Evolutionary conservation across 331 rosid species (phyloP), one percentile per base, ranked within the genome.

Genomic region (Pyracantha coccinea): DNA sequence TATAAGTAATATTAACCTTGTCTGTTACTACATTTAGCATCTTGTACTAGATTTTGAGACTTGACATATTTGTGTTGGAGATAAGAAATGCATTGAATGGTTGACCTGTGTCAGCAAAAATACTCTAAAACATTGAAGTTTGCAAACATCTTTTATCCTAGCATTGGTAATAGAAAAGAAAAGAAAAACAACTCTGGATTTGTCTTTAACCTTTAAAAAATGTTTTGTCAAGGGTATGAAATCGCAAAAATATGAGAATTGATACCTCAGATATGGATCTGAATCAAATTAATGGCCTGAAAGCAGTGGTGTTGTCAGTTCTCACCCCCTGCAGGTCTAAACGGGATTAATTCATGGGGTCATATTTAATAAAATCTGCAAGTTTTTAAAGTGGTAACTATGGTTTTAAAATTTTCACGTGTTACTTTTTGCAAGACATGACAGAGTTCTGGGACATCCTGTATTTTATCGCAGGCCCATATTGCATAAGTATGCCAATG

Each of bases 401-500:
- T 10, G 76, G 15, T 29, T 68, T 64, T 16, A 65, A 61, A 16
- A 68, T 35, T 58, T 81, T 14, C 31, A 19, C 11, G 6, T 75
- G 23, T 35, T 29, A 31, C 59, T 54, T 58, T 33, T 44, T 65
- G 28, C 29, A 63, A 71, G 19, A 24, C 57, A 24, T 15, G 47
- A 33, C 29, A 35, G 45, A 63, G 41, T 57, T 82, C 44, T 76
- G 15, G 53, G 52, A 38, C 68, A 28, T 76, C 58, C 47, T 79
- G 33, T 67, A 76, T 82, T 47, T 77, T 78, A 72, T 69, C 78
- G 83, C 91, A 95, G 99, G 83, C 97, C 89, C 1, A 90, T 94
- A 78, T 74, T 94, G 80, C 99, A 94, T 33, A 94, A 90, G 85
- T 94, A 76, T 77, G 97, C 99, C 23, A 94, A 94, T 75, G 99